Conservation (phyloP, 768 basidiomycete species). For the Dendrothele bispora region DNA sequence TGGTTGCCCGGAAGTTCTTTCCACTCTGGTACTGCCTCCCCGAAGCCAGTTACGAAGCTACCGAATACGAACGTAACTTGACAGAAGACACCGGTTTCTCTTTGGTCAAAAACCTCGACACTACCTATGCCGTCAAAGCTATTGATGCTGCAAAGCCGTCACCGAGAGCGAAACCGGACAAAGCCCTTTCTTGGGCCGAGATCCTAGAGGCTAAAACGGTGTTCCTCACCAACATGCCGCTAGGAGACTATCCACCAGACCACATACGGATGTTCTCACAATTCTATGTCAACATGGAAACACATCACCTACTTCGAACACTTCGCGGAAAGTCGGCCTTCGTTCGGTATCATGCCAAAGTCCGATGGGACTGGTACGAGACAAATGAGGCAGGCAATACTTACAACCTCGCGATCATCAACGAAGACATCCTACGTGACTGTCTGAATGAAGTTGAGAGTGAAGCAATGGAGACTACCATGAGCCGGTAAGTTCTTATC, state of each 20-base stretch:
- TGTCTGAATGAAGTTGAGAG: not conserved
- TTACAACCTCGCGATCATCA: conserved; percentile 2
- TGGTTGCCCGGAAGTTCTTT: not conserved
- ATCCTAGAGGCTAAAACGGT: conserved; percentile 2
- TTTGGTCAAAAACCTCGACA: not conserved
- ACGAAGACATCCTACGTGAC: not conserved
- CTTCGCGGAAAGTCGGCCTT: not conserved
- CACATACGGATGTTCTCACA: conserved; percentile 5
- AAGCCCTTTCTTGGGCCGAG: conserved; percentile 1
- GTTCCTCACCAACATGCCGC: not conserved
- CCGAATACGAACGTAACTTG: not conserved
- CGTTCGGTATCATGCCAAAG: conserved; percentile 5
- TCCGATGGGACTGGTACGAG: conserved; percentile 4
- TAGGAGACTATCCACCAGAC: not conserved
- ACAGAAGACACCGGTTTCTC: not conserved
- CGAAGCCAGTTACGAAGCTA: conserved; percentile 2
- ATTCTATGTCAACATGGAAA: conserved; percentile 9
- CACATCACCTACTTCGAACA: not conserved
- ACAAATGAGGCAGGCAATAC: not conserved
- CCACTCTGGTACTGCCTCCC: conserved; percentile 4
- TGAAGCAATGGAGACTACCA: not conserved
- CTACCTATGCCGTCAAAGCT: not conserved
- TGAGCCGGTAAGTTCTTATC: not conserved
- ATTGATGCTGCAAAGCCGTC: not conserved
- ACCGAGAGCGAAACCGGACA: conserved; percentile 1